These are phyloP conservation scores for Tulasnella sp. DNA, from an alignment of 768 basidiomycete genomes.

Conservation along the genomic window DNA sequence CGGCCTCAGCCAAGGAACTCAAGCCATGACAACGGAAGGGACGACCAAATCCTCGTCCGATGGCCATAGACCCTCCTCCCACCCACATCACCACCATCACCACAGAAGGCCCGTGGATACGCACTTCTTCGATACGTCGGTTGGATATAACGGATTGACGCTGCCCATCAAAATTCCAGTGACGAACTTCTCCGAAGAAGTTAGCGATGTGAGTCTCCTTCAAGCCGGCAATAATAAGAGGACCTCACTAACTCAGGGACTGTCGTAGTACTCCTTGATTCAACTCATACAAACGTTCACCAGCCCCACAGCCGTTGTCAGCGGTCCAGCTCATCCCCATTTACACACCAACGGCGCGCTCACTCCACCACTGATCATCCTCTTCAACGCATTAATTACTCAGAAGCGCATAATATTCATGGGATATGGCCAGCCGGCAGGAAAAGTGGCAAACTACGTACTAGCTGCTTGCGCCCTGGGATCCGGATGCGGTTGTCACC, in stretches of 20 bases:
- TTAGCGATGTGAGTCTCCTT: slow-evolving; percentile 78
- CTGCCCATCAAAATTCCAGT: slow-evolving; percentile 91
- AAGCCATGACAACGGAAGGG: not conserved
- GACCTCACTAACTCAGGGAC: not conserved
- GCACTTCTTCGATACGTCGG: slow-evolving; percentile 87
- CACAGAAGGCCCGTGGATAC: slow-evolving; percentile 74
- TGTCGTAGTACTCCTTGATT: slow-evolving; percentile 82
- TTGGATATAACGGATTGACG: slow-evolving; percentile 77
- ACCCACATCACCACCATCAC: slow-evolving; percentile 54
- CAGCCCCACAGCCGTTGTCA: slow-evolving; percentile 57
- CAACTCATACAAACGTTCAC: slow-evolving; percentile 86
- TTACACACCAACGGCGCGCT: slow-evolving; percentile 87
- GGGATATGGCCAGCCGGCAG: slow-evolving; percentile 86
- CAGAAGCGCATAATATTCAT: slow-evolving; percentile 96
- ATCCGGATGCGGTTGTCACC: slow-evolving; percentile 81
- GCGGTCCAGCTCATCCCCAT: slow-evolving; percentile 85
- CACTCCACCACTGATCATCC: slow-evolving; percentile 92
- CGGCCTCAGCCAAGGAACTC: slow-evolving; percentile 14
- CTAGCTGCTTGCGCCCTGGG: slow-evolving; percentile 92
- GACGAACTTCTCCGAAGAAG: slow-evolving; percentile 88
- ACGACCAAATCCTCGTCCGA: slow-evolving; percentile 15
- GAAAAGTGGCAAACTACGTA: slow-evolving; percentile 88
- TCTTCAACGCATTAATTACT: slow-evolving; percentile 95
- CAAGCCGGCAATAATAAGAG: slow-evolving; percentile 30
- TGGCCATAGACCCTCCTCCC: slow-evolving; percentile 39